Conservation (phyloP, 352 stramenopile genomes). For the Phytophthora syringae region DNA sequence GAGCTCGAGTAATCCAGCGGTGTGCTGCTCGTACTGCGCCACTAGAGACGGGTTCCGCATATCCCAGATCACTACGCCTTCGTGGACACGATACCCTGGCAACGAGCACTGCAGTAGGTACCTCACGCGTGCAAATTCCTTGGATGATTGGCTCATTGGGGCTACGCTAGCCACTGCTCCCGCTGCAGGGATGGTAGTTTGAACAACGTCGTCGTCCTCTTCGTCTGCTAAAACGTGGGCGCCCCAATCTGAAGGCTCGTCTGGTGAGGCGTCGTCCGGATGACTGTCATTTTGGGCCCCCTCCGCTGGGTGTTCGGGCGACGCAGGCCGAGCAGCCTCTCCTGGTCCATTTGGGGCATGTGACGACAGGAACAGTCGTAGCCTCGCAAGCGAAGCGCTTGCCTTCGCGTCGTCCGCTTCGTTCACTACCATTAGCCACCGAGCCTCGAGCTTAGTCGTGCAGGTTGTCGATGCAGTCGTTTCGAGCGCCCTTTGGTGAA, state of each 20-base stretch:
- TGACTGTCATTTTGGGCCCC: neutral
- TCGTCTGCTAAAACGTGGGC: constrained; percentile 18
- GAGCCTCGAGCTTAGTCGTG: constrained; percentile 21
- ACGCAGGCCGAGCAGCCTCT: constrained; percentile 7
- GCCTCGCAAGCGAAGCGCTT: constrained; percentile 36
- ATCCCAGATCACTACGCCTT: constrained; percentile 73
- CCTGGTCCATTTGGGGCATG: constrained; percentile 34
- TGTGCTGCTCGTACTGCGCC: constrained; percentile 62
- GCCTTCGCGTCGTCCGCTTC: constrained; percentile 27
- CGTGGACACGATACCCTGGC: constrained; percentile 54
- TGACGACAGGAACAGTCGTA: constrained; percentile 48
- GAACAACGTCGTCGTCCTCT: constrained; percentile 22
- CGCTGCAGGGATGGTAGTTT: constrained; percentile 39
- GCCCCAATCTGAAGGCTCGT: neutral
- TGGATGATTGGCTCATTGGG: constrained; percentile 46
- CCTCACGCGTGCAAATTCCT: constrained; percentile 68
- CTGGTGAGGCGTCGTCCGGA: constrained; percentile 5
- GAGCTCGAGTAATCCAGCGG: constrained; percentile 60
- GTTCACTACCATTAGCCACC: constrained; percentile 22
- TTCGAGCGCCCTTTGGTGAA: constrained; percentile 27
- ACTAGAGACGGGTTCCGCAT: constrained; percentile 69
- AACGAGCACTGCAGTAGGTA: constrained; percentile 76
- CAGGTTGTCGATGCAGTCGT: constrained; percentile 20
- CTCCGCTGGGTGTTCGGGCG: constrained; percentile 1
- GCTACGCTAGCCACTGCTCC: constrained; percentile 55